Evolutionary conservation across 2,329 filamentous ascomycete species (phyloP).

Genomic region (Fusarium oligoseptatum): DNA sequence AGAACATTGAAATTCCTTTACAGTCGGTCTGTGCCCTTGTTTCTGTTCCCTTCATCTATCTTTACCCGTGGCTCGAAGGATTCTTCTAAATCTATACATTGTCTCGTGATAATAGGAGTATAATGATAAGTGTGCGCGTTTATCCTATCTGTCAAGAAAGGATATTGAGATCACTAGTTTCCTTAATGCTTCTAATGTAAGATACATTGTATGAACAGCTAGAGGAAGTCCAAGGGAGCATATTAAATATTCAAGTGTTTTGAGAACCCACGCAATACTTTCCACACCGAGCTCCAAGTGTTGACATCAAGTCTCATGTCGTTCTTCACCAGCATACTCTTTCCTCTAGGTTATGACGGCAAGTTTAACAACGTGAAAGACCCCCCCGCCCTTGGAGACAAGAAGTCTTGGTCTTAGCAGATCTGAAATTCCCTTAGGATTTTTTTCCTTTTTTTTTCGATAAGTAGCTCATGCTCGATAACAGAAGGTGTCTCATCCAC

Average conservation of each 20-base stretch:
- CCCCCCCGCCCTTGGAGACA: not conserved
- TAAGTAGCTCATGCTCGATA: not conserved
- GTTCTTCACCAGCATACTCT: not conserved
- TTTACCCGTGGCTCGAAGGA: not conserved
- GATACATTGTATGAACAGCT: not conserved
- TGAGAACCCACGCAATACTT: not conserved
- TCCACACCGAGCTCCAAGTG: not conserved
- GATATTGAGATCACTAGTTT: not conserved
- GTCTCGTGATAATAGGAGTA: not conserved
- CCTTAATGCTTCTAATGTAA: not conserved
- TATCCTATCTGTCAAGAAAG: not conserved
- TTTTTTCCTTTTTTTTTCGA: not conserved
- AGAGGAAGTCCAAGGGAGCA: not conserved
- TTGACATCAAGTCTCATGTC: not conserved
- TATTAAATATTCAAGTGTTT: not conserved
- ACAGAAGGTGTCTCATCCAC: not conserved
- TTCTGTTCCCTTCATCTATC: too few relatives aligned
- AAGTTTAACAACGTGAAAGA: not conserved
- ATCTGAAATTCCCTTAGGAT: not conserved
- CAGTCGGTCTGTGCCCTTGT: too few relatives aligned
- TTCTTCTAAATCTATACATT: not conserved
- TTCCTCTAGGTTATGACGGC: not conserved
- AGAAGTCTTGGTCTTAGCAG: not conserved
- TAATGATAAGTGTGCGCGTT: not conserved
- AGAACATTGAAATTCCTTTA: too few relatives aligned